phyloP scores from a whole-genome alignment of 345 rosid genomes.

The Hibiscus trionum region DNA sequence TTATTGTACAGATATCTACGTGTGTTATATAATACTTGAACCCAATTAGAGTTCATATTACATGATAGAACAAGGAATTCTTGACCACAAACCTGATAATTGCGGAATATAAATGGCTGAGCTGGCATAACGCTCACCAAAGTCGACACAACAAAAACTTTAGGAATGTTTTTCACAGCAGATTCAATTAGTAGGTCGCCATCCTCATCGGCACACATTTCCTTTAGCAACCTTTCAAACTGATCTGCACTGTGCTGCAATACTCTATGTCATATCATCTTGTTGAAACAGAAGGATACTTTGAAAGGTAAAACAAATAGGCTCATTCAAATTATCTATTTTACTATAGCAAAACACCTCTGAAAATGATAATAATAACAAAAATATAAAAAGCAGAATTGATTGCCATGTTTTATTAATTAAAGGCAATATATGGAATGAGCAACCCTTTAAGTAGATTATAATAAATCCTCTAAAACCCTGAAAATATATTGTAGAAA shows the following conservation, averaged over 20 bases:
- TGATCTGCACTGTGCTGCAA: slow-evolving; percentile 99
- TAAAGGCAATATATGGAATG: neutral
- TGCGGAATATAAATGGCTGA: slow-evolving; percentile 89
- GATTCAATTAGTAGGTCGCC: slow-evolving; percentile 93
- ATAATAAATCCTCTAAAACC: neutral
- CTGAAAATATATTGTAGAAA: neutral
- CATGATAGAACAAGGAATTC: slow-evolving; percentile 5
- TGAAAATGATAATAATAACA: neutral
- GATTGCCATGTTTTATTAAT: neutral
- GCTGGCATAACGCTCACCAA: slow-evolving; percentile 94
- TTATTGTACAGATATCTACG: neutral
- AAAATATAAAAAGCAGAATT: neutral
- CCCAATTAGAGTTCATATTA: neutral
- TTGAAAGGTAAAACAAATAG: neutral
- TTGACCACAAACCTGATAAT: slow-evolving; percentile 67
- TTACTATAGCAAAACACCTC: neutral
- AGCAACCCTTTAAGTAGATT: neutral
- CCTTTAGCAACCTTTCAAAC: slow-evolving; percentile 89
- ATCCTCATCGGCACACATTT: slow-evolving; percentile 96
- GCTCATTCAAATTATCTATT: slow-evolving; percentile 2
- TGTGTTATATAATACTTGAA: slow-evolving; percentile 2
- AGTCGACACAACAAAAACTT: slow-evolving; percentile 91
- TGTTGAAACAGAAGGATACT: slow-evolving; percentile 14
- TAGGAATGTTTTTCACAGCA: slow-evolving; percentile 81
- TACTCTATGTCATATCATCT: slow-evolving; percentile 28